These are phyloP conservation scores for Penicillium turbatum DNA, from an alignment of 495 filamentous ascomycete genomes.

Conservation along the genomic window DNA sequence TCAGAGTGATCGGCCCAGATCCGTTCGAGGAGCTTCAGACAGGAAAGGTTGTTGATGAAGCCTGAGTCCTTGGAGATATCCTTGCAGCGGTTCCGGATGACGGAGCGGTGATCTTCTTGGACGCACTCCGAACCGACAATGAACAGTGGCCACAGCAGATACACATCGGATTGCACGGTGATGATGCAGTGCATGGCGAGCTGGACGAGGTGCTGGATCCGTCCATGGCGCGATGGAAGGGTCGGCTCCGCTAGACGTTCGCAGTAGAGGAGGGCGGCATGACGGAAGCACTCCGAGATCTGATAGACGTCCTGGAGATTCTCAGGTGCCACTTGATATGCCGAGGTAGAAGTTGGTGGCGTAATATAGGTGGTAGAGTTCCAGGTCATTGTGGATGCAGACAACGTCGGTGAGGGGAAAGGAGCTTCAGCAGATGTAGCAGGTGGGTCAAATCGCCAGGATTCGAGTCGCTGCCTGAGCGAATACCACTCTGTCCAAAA, in stretches of 20 bases:
- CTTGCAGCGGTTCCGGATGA: conserved; percentile 73
- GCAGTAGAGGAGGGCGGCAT: conserved; percentile 83
- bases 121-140: conserved; percentile 89
- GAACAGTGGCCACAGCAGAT: conserved; percentile 91
- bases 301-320: conserved; percentile 54
- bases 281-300: conserved; percentile 84
- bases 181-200: conserved; percentile 78
- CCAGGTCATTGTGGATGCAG: conserved; percentile 27
- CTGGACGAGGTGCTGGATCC: conserved; percentile 78
- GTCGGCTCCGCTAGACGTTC: conserved; percentile 81
- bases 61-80: conserved; percentile 85
- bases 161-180: conserved; percentile 77
- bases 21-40: conserved; percentile 78
- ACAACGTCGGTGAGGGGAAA: conserved; percentile 22
- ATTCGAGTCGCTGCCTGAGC: conserved; percentile 68
- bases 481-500: conserved; percentile 90
- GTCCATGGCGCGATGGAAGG: conserved; percentile 67
- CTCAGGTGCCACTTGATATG: conserved; percentile 32
- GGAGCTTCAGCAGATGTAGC: conserved; percentile 24
- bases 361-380: conserved; percentile 36
- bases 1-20: conserved; percentile 63
- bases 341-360: conserved; percentile 26
- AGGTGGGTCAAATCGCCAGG: conserved; percentile 69
- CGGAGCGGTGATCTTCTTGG: conserved; percentile 68
- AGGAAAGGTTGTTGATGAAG: conserved; percentile 87